Base-by-base conservation (phyloP, 1,284 basidiomycete species). In the Pseudomicrostroma phylloplanum region DNA sequence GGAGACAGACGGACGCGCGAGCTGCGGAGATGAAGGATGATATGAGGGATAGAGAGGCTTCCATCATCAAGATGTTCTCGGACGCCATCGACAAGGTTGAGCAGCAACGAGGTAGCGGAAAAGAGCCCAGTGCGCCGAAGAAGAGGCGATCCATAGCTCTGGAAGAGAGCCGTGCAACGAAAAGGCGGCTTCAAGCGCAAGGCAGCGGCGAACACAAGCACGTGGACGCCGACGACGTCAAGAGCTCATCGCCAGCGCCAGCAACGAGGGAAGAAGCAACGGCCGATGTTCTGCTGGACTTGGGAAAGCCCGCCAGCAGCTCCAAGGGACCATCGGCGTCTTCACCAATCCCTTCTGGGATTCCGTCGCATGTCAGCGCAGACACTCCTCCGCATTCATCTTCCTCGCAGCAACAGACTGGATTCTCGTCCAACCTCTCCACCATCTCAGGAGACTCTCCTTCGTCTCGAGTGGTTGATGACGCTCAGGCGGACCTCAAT, bases 261-360 rank as follows among this genome's bases (percentile, higher is more conserved):
- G 43, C 6, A 17, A 23, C 51, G n/a, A 19, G 51, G 51, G 51
- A 54, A 15, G 51, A 54, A 26, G 51, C 51, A 15, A 54, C 51
- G 6, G 51, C 51, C 8, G 51, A 54, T 54, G 63, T 64, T 61
- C 21, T 65, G 64, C 26, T 49, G 62, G 56, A 63, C 58, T 9
- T 58, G 55, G 42, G 54, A 60, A 23, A 42, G 48, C 85, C 84
- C 1, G 87, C 86, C 56, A 87, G 83, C 80, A 89, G 97, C 68
- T 94, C 92, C 66, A 90, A 88, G 79, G 96, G 94, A 81, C 97
- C 97, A 63, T 97, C 90, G 81, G 97, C 90, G 6, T 92, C 43
- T 3, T 48, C 43, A 6, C 30, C 30, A 3, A 9, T 36, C 30
- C 30, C 30, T 9, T 36, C 30, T 36, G 30, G 30, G 30, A 4